Base-by-base conservation (phyloP, 805 yeast genomes). In the Myxozyma neglecta region DNA sequence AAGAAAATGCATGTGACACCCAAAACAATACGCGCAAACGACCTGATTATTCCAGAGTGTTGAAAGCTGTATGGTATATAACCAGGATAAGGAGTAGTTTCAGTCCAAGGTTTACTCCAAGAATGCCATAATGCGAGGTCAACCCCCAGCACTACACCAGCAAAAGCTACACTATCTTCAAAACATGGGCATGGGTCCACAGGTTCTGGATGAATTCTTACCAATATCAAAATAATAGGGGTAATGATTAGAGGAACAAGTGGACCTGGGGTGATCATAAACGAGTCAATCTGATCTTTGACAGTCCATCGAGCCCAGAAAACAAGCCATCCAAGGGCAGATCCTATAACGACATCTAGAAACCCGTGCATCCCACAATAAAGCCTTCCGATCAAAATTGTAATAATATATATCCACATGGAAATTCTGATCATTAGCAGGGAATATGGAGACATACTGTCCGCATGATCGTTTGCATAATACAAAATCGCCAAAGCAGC, bases 321-420 rank as follows among this genome's bases (percentile, higher is more conserved):
- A 40, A 87, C 77, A 0, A 75, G 43, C 0, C 76, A 53, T 0
- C 99, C 99, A 16, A 90, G 75, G 0, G 81, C 0, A 0, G 83
- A 75, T 6, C 99, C 99, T 18, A 82, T 71, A 0, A 76, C 54
- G 2, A 94, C 79, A 72, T 94, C 99, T 24, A 88, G 74, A 62
- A 89, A 82, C 1, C 99, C 98, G 75, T 94, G 99, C 99, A 93
- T 93, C 2, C 99, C 99, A 73, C 97, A 91, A 76, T 94, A 93
- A 9, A 93, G 70, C 59, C 99, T 79, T 16, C 99, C 99, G 63
- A 84, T 72, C 1, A 89, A 81, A 62, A 94, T 77, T 7, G 91
- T 83, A 42, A 79, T 61, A 70, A 84, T 85, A 72, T 91, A 91
- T 24, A 82, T 57, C 24, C 52, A 16, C 56, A 65, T 67, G 24